These are phyloP conservation scores for Cardamine occulta DNA, from an alignment of 345 rosid genomes.

Conservation along the genomic window DNA sequence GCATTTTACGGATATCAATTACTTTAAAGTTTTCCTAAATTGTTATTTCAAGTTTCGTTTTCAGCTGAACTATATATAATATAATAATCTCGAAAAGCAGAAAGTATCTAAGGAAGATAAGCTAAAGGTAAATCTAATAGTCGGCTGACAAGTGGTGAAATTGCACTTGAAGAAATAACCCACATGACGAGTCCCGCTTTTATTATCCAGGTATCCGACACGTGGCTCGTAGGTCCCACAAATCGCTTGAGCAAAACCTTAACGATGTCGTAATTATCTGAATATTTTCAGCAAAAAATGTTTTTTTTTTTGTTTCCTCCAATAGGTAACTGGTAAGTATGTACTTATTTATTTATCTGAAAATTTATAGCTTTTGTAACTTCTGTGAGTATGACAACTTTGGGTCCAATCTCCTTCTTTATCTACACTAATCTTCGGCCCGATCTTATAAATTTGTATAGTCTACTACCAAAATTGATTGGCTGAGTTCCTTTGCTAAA, in stretches of 20 bases:
- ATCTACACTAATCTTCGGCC: background rate
- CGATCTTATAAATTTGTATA: background rate
- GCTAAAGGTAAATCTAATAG: slow-evolving; percentile 24
- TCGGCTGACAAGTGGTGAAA: slow-evolving; percentile 32
- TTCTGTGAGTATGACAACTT: slow-evolving; percentile 31
- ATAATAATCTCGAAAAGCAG: slow-evolving; percentile 11
- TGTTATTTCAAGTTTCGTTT: slow-evolving; percentile 4
- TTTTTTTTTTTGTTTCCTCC: background rate
- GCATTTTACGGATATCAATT: background rate
- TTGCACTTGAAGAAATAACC: slow-evolving; percentile 3
- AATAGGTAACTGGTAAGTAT: background rate
- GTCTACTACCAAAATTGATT: background rate
- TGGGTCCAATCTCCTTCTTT: slow-evolving; percentile 30
- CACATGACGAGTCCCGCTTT: slow-evolving; percentile 35
- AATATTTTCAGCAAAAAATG: background rate
- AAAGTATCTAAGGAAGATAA: slow-evolving; percentile 36
- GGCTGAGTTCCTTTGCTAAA: background rate
- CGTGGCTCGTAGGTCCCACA: slow-evolving; percentile 20
- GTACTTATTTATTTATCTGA: background rate
- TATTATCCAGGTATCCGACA: background rate
- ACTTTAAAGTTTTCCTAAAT: background rate
- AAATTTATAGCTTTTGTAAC: slow-evolving; percentile 19
- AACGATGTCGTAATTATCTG: slow-evolving; percentile 24
- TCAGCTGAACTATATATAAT: background rate
- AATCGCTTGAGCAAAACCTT: background rate